Evolutionary conservation across 768 basidiomycete genomes (phyloP).

Genomic region (Leccinum uliginosum): DNA sequence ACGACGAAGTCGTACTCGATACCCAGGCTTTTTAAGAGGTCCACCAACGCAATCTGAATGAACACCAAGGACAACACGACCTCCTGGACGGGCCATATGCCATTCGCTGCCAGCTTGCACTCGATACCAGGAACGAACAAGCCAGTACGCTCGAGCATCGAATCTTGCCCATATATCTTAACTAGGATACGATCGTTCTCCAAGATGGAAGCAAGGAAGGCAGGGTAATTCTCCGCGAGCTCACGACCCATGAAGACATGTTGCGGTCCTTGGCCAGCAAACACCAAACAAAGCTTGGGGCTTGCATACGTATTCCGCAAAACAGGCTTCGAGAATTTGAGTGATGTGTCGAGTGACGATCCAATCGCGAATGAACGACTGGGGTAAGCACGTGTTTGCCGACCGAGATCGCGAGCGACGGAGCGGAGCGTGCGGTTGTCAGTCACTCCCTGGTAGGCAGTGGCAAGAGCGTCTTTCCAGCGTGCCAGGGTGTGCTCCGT

Average conservation of each 20-base stretch:
- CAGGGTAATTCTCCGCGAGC: slow-evolving; percentile 29
- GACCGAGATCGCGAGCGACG: slow-evolving; percentile 24
- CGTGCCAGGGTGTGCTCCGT: slow-evolving; percentile 24
- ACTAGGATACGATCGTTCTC: slow-evolving; percentile 33
- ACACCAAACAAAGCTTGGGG: slow-evolving; percentile 33
- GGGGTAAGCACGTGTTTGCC: slow-evolving; percentile 29
- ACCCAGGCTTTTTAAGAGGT: slow-evolving; percentile 30
- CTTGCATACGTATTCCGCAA: slow-evolving; percentile 19
- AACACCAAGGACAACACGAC: slow-evolving; percentile 32
- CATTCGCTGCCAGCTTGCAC: slow-evolving; percentile 20
- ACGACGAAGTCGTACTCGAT: slow-evolving; percentile 32
- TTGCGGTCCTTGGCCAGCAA: slow-evolving; percentile 35
- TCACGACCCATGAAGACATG: slow-evolving; percentile 35
- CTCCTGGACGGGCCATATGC: slow-evolving; percentile 32
- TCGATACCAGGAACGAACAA: slow-evolving; percentile 28
- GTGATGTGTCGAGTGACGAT: slow-evolving; percentile 15
- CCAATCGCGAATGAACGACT: slow-evolving; percentile 25
- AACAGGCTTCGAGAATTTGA: slow-evolving; percentile 29
- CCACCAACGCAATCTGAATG: slow-evolving; percentile 31
- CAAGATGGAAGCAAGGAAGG: slow-evolving; percentile 27
- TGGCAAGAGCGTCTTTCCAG: slow-evolving; percentile 22
- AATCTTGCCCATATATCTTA: slow-evolving; percentile 24
- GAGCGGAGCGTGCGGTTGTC: slow-evolving; percentile 25
- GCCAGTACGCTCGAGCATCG: slow-evolving; percentile 32
- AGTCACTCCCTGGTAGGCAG: slow-evolving; percentile 13